Percentiles rank a stretch among this genome's conserved stretches.
These are phyloP conservation scores for Penium margaritaceum DNA, from an alignment of 139 green algal species.

Conservation along the genomic window DNA sequence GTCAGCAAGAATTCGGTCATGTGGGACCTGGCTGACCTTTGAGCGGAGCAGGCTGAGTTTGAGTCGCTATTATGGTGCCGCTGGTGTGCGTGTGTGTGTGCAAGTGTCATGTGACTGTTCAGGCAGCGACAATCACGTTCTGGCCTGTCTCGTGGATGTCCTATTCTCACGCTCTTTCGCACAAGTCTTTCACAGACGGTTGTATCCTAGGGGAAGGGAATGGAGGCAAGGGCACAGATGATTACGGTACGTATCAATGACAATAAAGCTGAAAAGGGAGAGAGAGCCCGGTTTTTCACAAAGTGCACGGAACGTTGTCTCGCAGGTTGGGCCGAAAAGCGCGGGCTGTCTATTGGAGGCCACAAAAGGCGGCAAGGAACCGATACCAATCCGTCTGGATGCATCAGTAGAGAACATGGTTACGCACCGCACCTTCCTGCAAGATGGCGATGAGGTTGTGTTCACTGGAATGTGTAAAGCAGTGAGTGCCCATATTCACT, in stretches of 20 bases:
- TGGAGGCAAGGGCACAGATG: too few relatives aligned
- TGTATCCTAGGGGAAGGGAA: not conserved
- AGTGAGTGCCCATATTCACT: too few relatives aligned
- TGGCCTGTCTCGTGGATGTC: too few relatives aligned
- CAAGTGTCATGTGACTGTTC: not conserved
- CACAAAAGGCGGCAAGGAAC: not conserved
- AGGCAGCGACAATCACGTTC: too few relatives aligned
- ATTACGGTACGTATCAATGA: not conserved
- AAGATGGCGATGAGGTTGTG: constrained; percentile 25
- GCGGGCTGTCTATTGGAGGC: not conserved
- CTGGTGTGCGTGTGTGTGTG: not conserved
- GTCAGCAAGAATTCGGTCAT: not conserved
- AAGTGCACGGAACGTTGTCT: not conserved
- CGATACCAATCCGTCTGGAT: not conserved
- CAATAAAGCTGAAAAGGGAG: not conserved
- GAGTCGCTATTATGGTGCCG: not conserved
- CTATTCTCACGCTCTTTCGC: too few relatives aligned
- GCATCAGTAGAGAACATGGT: not conserved
- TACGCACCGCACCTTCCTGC: not conserved
- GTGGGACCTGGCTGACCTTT: not conserved
- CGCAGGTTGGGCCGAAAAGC: not conserved
- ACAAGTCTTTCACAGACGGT: too few relatives aligned
- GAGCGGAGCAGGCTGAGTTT: not conserved
- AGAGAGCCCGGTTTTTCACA: not conserved
- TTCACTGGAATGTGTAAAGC: constrained; percentile 4